Evolutionary conservation across 805 yeast species (phyloP), one percentile per base, ranked within the genome.

Genomic region (Saccharomycopsis sp.): DNA sequence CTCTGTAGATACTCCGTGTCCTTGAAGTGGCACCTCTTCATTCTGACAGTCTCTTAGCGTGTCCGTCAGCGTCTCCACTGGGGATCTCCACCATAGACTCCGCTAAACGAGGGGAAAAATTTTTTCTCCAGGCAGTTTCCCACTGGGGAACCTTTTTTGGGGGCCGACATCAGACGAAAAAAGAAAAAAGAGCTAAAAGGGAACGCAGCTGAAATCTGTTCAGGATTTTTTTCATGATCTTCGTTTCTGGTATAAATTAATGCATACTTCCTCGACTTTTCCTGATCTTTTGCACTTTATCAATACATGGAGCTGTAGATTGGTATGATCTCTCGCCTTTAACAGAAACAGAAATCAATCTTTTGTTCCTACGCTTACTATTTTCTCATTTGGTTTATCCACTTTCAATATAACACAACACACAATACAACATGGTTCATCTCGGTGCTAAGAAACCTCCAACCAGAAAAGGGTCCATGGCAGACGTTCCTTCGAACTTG

Each of bases 361-460:
- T n/a, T n/a, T n/a, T n/a, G n/a, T n/a, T n/a, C n/a, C n/a, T n/a
- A n/a, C n/a, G n/a, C n/a, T n/a, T n/a, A n/a, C n/a, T n/a, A n/a
- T n/a, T n/a, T n/a, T n/a, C n/a, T n/a, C n/a, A n/a, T n/a, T n/a
- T n/a, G n/a, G n/a, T n/a, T n/a, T n/a, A n/a, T n/a, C n/a, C n/a
- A n/a, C n/a, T n/a, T n/a, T n/a, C n/a, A n/a, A n/a, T n/a, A n/a
- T n/a, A n/a, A 29, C 37, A 29, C 37, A 29, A 29, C 37, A 29
- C 37, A 29, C 37, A 29, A 29, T 12, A 18, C 16, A 73, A 60
- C 65, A 87, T 87, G 95, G 95, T 87, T 71, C 89, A 83, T 72
- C 79, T 87, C 68, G 95, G 94, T 69, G 92, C 95, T 62, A 84
- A 86, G 70, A 81, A 80, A 65, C 94, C 94, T 57, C 91, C 88